These are phyloP conservation scores for Saccharomycopsis microspora DNA, from an alignment of 805 yeast species.

Conservation along the genomic window DNA sequence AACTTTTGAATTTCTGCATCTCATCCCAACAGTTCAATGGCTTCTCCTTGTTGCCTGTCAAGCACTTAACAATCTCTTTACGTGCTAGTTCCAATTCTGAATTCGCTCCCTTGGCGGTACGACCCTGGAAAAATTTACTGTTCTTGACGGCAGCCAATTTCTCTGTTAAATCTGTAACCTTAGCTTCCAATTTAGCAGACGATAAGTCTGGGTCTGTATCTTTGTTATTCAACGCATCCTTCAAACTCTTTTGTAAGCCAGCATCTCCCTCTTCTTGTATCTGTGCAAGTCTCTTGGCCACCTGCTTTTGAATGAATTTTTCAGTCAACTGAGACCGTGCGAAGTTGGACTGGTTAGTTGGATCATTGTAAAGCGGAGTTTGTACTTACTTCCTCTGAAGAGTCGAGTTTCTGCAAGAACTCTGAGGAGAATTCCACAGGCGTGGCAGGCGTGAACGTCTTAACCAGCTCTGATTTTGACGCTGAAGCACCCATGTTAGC, in stretches of 20 bases:
- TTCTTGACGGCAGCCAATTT: constrained; percentile 23
- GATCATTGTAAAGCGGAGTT: neutral
- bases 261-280: constrained; percentile 42
- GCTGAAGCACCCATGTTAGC: constrained; percentile 45
- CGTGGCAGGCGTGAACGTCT: constrained; percentile 54
- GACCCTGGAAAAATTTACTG: constrained; percentile 17
- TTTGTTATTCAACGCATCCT: constrained; percentile 27
- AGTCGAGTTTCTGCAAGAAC: constrained; percentile 50
- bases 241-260: constrained; percentile 39
- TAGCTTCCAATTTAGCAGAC: constrained; percentile 27
- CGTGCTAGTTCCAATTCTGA: constrained; percentile 37
- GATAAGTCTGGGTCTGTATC: constrained; percentile 24
- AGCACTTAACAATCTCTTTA: constrained; percentile 42
- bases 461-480: constrained; percentile 49
- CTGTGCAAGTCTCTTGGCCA: constrained; percentile 41
- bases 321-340: constrained; percentile 62
- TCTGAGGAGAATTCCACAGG: constrained; percentile 61
- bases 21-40: constrained; percentile 78
- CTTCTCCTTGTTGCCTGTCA: constrained; percentile 48
- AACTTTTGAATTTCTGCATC: constrained; percentile 54
- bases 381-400: constrained; percentile 38
- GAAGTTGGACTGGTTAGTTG: constrained; percentile 37
- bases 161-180: constrained; percentile 28
- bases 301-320: constrained; percentile 54
- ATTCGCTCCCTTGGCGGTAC: constrained; percentile 19